These are phyloP conservation scores for Fusarium illudens DNA, from an alignment of 2,329 filamentous ascomycete genomes.

Conservation along the genomic window DNA sequence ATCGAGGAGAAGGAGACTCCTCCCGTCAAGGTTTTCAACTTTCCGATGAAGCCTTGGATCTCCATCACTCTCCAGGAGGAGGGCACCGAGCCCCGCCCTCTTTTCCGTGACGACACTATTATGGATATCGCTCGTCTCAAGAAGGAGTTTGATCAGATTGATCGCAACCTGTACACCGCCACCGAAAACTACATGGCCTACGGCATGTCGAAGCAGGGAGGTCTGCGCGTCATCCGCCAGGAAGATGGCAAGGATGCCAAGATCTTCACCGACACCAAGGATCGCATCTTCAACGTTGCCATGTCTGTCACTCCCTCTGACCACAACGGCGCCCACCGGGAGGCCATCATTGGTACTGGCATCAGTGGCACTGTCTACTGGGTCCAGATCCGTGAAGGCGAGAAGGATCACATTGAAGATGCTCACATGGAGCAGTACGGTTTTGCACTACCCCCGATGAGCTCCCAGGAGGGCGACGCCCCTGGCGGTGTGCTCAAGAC, in stretches of 20 bases:
- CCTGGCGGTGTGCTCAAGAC: constrained; percentile 96
- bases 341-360: constrained; percentile 90
- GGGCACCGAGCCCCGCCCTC: constrained; percentile 63
- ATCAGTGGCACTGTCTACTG: constrained; percentile 98
- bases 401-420: constrained; percentile 82
- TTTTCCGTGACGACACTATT: constrained; percentile 80
- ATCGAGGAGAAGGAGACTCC: constrained; percentile 72
- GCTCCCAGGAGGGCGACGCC: constrained; percentile 86
- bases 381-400: constrained; percentile 79
- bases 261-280: constrained; percentile 88
- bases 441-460: constrained; percentile 88
- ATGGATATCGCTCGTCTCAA: constrained; percentile 94
- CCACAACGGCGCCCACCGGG: constrained; percentile 66
- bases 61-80: constrained; percentile 78
- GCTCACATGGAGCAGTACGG: constrained; percentile 83
- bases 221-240: constrained; percentile 91
- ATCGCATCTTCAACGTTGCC: constrained; percentile 94
- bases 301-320: constrained; percentile 75
- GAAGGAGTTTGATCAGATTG: constrained; percentile 97
- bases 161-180: constrained; percentile 90
- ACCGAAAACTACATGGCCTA: constrained; percentile 94
- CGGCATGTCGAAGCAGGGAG: constrained; percentile 90
- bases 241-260: constrained; percentile 92
- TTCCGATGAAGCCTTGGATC: constrained; percentile 96
- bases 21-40: constrained; percentile 86